Evolutionary conservation across 306 rosid species (phyloP).

Genomic region (Corylus avellana): DNA sequence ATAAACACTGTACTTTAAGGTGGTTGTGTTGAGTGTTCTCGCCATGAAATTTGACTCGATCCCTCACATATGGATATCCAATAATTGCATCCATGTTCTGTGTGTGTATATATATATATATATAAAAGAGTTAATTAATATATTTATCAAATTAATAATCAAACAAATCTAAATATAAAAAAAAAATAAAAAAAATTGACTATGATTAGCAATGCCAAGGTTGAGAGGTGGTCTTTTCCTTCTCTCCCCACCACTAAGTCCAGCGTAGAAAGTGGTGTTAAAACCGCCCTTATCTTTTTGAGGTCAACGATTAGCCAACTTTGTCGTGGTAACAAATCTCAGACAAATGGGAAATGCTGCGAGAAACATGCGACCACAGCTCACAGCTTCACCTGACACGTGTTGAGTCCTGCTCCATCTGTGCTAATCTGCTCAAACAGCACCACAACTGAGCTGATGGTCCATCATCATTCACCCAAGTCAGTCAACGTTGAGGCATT

Average conservation of each 20-base stretch:
- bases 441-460: background rate
- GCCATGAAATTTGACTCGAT: background rate
- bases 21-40: background rate
- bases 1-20: no score
- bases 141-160: no score
- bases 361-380: slow-evolving; percentile 19
- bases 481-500: slow-evolving; percentile 14
- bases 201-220: background rate
- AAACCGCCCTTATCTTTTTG: slow-evolving; percentile 2
- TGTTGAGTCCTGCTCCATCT: background rate
- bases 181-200: background rate
- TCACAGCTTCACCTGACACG: slow-evolving; percentile 8
- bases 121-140: no score
- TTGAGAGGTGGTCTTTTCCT: slow-evolving; percentile 4
- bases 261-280: slow-evolving; percentile 13
- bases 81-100: background rate
- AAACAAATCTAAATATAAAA: background rate
- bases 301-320: slow-evolving; percentile 23
- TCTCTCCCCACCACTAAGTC: slow-evolving; percentile 6
- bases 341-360: background rate
- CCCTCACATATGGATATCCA: background rate
- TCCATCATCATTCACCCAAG: background rate
- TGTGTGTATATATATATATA: no score
- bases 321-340: slow-evolving; percentile 15
- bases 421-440: slow-evolving; percentile 7